Base-by-base conservation (phyloP, 2,329 filamentous ascomycete species). In the Chaetomium sp. region DNA sequence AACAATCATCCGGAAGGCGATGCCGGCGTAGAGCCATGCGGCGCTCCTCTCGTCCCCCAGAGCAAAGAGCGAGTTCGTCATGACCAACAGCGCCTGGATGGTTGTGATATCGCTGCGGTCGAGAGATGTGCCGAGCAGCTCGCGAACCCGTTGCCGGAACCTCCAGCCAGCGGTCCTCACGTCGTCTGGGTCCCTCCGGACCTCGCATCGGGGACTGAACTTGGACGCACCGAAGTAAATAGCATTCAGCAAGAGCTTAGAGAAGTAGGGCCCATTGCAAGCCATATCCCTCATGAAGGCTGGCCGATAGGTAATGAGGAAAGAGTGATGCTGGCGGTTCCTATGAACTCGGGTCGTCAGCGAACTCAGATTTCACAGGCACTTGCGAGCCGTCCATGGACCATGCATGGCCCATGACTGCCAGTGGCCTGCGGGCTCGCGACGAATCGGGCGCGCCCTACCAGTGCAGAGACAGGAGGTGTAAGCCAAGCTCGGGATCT, bases 271-370 rank as follows among this genome's bases (percentile, higher is more conserved):
- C 19, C 47, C 47, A n/a, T n/a, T n/a, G 47, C 47, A 50, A n/a
- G 47, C 47, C 47, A 50, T 50, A 13, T 50, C 47, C 19, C 47
- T 19, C 47, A 50, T 50, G 47, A 50, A 50, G 16, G 47, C 47
- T 6, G 47, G 47, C n/a, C 47, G 7, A 13, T 50, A 50, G 47
- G 47, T 50, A 0, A 50, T 19, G 5, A 50, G 19, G 19, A 50
- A 50, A 19, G 47, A 50, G 47, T 50, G 47, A 13, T 50, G 47
- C 47, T 50, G 47, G 3, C 47, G 47, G 47, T 50, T 50, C n/a
- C n/a, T n/a, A n/a, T n/a, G n/a, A n/a, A n/a, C n/a, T n/a, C n/a
- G n/a, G n/a, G n/a, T n/a, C n/a, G n/a, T n/a, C n/a, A n/a, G n/a
- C n/a, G n/a, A n/a, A n/a, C n/a, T n/a, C n/a, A n/a, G n/a, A n/a